phyloP scores from a whole-genome alignment of 1,139 yeast genomes.

The Hyphopichia pseudoburtonii region DNA sequence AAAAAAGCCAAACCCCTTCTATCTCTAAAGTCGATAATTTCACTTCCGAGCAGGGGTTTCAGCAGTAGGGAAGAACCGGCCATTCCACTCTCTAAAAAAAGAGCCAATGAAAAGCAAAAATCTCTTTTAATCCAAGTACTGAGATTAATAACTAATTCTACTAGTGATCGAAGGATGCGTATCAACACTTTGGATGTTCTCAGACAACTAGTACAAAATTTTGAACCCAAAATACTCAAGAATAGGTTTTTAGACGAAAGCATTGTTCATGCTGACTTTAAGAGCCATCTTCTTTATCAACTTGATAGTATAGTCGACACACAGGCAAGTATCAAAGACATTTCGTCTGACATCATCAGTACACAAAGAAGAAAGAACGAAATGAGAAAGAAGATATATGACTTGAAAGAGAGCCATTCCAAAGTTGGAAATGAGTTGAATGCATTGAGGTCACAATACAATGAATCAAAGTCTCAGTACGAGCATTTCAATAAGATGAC shows the following conservation, averaged over 20 bases:
- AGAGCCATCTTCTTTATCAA: constrained; percentile 29
- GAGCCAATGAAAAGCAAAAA: constrained; percentile 20
- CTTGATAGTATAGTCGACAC: constrained; percentile 33
- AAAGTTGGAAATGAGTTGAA: constrained; percentile 41
- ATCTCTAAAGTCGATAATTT: constrained; percentile 3
- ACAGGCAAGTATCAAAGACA: constrained; percentile 43
- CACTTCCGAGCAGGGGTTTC: neutral
- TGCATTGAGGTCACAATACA: constrained; percentile 31
- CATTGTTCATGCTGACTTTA: constrained; percentile 29
- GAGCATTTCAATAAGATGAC: constrained; percentile 20
- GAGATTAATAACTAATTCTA: constrained; percentile 21
- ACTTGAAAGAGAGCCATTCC: constrained; percentile 37
- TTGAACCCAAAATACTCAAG: constrained; percentile 19
- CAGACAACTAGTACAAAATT: constrained; percentile 29
- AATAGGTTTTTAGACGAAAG: constrained; percentile 19
- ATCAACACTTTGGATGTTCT: constrained; percentile 40
- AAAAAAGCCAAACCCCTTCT: constrained; percentile 3
- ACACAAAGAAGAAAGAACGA: constrained; percentile 42
- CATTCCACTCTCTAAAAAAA: constrained; percentile 22
- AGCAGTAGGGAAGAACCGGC: constrained; percentile 3
- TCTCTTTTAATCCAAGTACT: constrained; percentile 32
- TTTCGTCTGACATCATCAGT: constrained; percentile 34
- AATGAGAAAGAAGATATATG: constrained; percentile 38
- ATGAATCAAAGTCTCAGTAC: constrained; percentile 21
- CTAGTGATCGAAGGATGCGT: constrained; percentile 25